Base-by-base conservation (phyloP, 306 rosid species). In the Rubus parviflorus region DNA sequence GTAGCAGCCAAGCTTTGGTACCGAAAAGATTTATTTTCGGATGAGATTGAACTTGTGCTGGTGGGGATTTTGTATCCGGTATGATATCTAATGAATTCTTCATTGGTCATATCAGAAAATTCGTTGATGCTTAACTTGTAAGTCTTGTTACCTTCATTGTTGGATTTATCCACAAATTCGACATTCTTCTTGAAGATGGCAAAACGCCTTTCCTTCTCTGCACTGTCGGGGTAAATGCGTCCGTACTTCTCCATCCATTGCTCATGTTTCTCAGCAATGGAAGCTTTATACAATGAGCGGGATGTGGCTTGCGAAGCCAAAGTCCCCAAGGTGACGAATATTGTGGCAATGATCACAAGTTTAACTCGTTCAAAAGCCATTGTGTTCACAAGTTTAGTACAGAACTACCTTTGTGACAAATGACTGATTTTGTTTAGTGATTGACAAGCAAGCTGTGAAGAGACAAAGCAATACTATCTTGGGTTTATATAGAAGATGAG, bases 191-290 rank as follows among this genome's bases (percentile, higher is more conserved):
- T 77, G 46, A 88, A 84, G 38, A 83, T 80, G 25, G 48, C 6
- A 25, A 75, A 74, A 7, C 86, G 76, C 25, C 60, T 77, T 23
- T 74, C 81, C 66, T 83, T 81, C 64, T 83, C 86, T 2, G n/a
- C 73, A 53, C 9, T 52, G 70, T 83, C 60, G 3, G 70, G 15
- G 13, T 73, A 87, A 16, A 38, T 16, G 3, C 64, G 84, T 1
- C 71, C 79, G 22, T 73, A 25, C 67, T 51, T 25, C 37, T 14
- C 17, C 79, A 81, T 81, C 89, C 86, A 85, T 20, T 76, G 70
- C 10, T 83, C 86, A 35, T 81, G 72, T 47, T 61, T 81, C 2
- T 80, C 76, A 22, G 20, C 56, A 1, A 76, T 5, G 23, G 66
- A 37, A 20, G 40, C 22, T 7, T 76, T 87, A 0, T 58, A n/a